Base-by-base conservation (phyloP, 108 stramenopile species). In the Nannochloropsis granulata region DNA sequence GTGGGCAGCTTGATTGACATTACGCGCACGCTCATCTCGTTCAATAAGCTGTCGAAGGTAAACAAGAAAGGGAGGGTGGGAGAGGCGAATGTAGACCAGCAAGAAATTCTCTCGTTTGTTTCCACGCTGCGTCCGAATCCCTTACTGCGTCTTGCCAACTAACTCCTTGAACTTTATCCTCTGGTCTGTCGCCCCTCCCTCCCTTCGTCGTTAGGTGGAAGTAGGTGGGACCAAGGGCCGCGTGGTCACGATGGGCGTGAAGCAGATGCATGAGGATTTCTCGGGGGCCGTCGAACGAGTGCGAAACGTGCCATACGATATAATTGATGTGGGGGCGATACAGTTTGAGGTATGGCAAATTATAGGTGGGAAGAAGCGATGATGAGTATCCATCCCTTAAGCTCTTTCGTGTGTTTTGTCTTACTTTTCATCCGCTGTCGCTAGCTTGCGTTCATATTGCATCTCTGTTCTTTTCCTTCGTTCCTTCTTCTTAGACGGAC, bases 141-240 rank as follows among this genome's bases (percentile, higher is more conserved):
- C 56, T n/a, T n/a, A 16, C 56, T 46, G 14, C 45, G 16, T 16
- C 45, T 16, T 46, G 13, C 45, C 14, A 5, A n/a, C 8, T n/a
- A 71, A 71, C 56, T 71, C 9, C 56, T 34, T 1, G 34, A 34
- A 34, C 5, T 34, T 34, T 34, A 34, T 34, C 34, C 56, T 71
- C n/a, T 71, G 9, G 16, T n/a, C 56, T 0, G 21, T n/a, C 10
- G 5, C 56, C 7, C 56, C 5, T n/a, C 11, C 11, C 56, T n/a
- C 56, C 7, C 11, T n/a, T n/a, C 11, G 7, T 71, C n/a, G 16
- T n/a, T 10, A 71, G 56, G 79, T 25, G 79, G 80, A 93, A 83
- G 91, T 96, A 81, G 95, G 95, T 23, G 94, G 94, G 21, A 96
- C 93, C 44, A 96, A 96, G 90, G 95, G 95, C 0, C 93, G 90